Conservation (phyloP, 495 filamentous ascomycete genomes). For the Xylaria curta region DNA sequence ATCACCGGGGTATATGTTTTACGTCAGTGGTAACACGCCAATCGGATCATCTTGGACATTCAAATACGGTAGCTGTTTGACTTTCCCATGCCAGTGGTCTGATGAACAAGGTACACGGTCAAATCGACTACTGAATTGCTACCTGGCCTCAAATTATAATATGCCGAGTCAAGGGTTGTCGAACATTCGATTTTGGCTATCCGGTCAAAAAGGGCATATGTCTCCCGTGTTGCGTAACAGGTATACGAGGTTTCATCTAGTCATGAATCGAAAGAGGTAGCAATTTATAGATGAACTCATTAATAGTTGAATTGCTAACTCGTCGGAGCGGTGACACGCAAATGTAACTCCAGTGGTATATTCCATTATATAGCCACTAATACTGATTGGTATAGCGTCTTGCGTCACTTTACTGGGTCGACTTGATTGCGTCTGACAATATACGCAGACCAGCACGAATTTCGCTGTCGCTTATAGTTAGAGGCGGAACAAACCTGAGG, state of each 20-base stretch:
- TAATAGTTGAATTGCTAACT: background rate
- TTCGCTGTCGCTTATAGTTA: slow-evolving; percentile 77
- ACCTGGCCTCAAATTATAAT: background rate
- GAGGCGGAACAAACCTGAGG: slow-evolving; percentile 81
- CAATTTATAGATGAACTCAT: background rate
- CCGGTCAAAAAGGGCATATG: background rate
- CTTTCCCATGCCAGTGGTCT: slow-evolving; percentile 1
- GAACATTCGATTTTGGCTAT: slow-evolving; percentile 10
- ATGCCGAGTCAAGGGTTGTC: background rate
- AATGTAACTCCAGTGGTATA: background rate
- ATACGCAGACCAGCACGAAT: slow-evolving; percentile 77
- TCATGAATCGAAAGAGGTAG: slow-evolving; percentile 3
- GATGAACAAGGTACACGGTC: slow-evolving; percentile 1
- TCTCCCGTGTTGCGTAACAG: background rate
- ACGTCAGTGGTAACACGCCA: background rate
- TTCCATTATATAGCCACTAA: slow-evolving; percentile 5
- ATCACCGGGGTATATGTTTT: slow-evolving; percentile 7
- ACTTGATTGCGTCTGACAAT: slow-evolving; percentile 74
- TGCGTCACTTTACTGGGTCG: slow-evolving; percentile 33
- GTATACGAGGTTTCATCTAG: background rate
- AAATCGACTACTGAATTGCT: background rate
- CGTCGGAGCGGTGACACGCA: background rate
- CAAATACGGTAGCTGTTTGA: slow-evolving; percentile 3
- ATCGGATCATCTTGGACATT: slow-evolving; percentile 1
- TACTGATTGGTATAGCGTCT: background rate